A percentile compares a stretch with the other conserved stretches of the same genome.
Evolutionary conservation across 2,329 filamentous ascomycete genomes (phyloP).

Genomic region (Alternaria brassicicola): DNA sequence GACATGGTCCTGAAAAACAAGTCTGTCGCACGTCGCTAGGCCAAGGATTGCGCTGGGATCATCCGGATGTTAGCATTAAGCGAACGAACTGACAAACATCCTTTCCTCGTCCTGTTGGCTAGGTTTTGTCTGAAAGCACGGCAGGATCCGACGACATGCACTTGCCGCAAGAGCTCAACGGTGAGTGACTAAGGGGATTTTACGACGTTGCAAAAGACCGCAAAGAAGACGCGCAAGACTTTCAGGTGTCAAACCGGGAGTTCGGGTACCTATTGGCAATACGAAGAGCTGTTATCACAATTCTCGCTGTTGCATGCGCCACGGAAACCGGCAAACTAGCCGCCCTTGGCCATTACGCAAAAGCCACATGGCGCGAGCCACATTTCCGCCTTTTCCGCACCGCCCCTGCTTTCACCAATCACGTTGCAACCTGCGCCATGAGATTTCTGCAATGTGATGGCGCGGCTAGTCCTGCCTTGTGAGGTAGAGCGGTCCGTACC

Average conservation of each 20-base stretch:
- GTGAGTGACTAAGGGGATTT: not conserved
- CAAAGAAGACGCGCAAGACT: not conserved
- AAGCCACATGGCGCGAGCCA: constrained; percentile 18
- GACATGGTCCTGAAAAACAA: not conserved
- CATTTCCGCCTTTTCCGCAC: constrained; percentile 21
- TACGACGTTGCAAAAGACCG: not conserved
- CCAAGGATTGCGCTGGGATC: not conserved
- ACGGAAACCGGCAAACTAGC: constrained; percentile 22
- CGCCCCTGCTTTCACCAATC: constrained; percentile 13
- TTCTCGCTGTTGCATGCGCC: constrained; percentile 9
- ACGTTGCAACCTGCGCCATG: constrained; percentile 6
- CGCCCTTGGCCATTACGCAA: constrained; percentile 4
- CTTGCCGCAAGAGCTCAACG: not conserved
- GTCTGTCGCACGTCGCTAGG: not conserved
- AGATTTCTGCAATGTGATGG: constrained; percentile 13
- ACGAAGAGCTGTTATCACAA: not conserved
- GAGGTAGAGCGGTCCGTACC: constrained; percentile 2
- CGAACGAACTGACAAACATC: not conserved
- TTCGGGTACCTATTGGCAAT: not conserved
- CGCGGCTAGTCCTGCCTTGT: constrained; percentile 18
- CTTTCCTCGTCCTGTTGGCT: not conserved
- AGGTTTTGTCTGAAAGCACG: not conserved
- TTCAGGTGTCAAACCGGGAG: not conserved
- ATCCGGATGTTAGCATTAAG: not conserved
- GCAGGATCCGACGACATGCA: not conserved